Evolutionary conservation across 257 asterid genomes (phyloP).

Genomic region (Parsonsia alboflavescens): DNA sequence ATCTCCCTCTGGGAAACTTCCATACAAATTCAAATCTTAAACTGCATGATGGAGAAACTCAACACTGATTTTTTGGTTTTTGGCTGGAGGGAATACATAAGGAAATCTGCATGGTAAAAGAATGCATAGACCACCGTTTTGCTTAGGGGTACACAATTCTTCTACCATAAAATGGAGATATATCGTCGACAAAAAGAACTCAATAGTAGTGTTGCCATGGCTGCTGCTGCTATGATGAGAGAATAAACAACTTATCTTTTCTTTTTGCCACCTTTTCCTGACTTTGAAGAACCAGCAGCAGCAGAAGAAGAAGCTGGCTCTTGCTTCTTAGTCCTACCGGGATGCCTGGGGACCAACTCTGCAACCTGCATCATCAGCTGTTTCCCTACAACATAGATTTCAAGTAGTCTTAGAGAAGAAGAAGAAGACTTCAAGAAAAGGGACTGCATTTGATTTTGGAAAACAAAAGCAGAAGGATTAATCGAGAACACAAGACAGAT

Average conservation of each 20-base stretch:
- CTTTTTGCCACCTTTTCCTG: constrained; percentile 91
- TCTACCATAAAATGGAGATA: no score
- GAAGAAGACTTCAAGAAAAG: no score
- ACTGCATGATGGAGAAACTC: no score
- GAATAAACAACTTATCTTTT: constrained; percentile 40
- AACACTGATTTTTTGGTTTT: no score
- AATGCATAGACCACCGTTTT: no score
- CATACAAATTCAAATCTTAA: no score
- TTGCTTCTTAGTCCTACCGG: constrained; percentile 84
- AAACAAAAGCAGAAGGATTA: neutral
- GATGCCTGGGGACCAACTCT: constrained; percentile 85
- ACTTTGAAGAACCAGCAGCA: constrained; percentile 57
- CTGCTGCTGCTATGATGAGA: neutral
- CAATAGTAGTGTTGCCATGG: neutral
- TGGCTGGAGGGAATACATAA: no score
- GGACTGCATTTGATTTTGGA: no score
- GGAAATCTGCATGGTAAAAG: no score
- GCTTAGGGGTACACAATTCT: no score
- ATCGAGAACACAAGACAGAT: neutral
- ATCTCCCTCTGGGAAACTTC: no score
- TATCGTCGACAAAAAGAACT: no score
- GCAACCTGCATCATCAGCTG: constrained; percentile 81
- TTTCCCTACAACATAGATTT: constrained; percentile 49
- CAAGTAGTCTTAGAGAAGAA: neutral
- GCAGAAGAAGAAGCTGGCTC: constrained; percentile 62